phyloP scores from a whole-genome alignment of 495 filamentous ascomycete genomes.

The Viridothelium virens region DNA sequence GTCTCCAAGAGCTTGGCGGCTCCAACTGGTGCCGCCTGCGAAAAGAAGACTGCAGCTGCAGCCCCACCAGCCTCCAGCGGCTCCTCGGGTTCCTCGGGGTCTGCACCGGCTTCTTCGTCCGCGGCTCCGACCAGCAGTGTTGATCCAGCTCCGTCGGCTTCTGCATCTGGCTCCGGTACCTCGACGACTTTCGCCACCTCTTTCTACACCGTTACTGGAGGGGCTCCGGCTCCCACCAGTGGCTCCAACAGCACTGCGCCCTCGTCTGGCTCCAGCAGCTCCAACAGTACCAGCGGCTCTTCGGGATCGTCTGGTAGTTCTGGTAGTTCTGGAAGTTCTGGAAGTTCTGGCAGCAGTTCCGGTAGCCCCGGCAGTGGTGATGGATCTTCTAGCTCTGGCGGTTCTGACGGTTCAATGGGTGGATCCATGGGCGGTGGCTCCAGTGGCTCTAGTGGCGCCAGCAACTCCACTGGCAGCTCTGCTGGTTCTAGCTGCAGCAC shows the following conservation, averaged over 20 bases:
- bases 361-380: constrained; percentile 15
- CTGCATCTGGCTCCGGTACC: constrained; percentile 18
- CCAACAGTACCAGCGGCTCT: not conserved
- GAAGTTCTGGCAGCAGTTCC: constrained; percentile 11
- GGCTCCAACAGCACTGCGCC: not conserved
- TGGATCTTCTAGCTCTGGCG: constrained; percentile 8
- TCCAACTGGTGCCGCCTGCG: constrained; percentile 14
- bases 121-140: constrained; percentile 16
- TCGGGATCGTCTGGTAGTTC: not conserved
- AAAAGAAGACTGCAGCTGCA: constrained; percentile 8
- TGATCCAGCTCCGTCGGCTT: constrained; percentile 10
- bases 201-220: constrained; percentile 1
- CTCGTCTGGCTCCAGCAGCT: constrained; percentile 11
- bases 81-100: constrained; percentile 1
- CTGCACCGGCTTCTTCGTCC: constrained; percentile 16
- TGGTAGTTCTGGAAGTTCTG: constrained; percentile 5
- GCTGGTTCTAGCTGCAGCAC: constrained; percentile 17
- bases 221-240: not conserved
- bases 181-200: constrained; percentile 18
- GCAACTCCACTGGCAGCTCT: not conserved
- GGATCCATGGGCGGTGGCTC: no score
- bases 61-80: constrained; percentile 10
- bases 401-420: no score
- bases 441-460: constrained; percentile 1
- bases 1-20: not conserved